Evolutionary conservation across 2,329 filamentous ascomycete species (phyloP).

Genomic region (Colletotrichum ledebouriae): DNA sequence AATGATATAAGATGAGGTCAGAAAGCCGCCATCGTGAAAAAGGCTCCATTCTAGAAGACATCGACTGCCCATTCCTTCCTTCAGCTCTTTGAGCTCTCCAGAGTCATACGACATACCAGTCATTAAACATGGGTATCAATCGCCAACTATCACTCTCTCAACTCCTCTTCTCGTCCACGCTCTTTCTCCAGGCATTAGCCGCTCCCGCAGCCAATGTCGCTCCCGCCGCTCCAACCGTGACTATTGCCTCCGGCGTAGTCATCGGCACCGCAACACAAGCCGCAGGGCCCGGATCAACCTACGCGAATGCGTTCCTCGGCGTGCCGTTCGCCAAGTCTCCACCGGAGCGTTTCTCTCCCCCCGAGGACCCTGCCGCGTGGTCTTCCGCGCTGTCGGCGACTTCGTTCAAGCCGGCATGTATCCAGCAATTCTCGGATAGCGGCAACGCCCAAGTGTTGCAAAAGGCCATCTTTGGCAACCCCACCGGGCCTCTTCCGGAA

Average conservation of each 20-base stretch:
- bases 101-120: neutral
- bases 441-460: slow-evolving; percentile 18
- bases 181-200: slow-evolving; percentile 16
- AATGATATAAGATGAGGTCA: slow-evolving; percentile 3
- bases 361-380: slow-evolving; percentile 20
- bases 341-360: slow-evolving; percentile 36
- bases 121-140: slow-evolving; percentile 17
- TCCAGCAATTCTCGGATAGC: slow-evolving; percentile 27
- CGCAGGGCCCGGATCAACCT: slow-evolving; percentile 11
- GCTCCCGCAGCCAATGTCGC: slow-evolving; percentile 12
- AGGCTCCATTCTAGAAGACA: neutral
- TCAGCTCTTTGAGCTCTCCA: neutral
- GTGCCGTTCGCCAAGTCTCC: slow-evolving; percentile 38
- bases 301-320: slow-evolving; percentile 34
- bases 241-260: slow-evolving; percentile 25
- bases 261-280: slow-evolving; percentile 27
- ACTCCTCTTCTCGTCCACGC: slow-evolving; percentile 18
- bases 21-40: neutral
- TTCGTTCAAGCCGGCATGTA: slow-evolving; percentile 35
- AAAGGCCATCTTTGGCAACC: slow-evolving; percentile 34
- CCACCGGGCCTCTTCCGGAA: slow-evolving; percentile 30
- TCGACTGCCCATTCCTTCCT: neutral
- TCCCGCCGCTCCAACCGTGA: slow-evolving; percentile 19
- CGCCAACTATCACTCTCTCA: neutral
- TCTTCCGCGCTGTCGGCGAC: slow-evolving; percentile 12